Evolutionary conservation across 2,329 filamentous ascomycete species (phyloP).

Genomic region (Ramularia collo-cygni): DNA sequence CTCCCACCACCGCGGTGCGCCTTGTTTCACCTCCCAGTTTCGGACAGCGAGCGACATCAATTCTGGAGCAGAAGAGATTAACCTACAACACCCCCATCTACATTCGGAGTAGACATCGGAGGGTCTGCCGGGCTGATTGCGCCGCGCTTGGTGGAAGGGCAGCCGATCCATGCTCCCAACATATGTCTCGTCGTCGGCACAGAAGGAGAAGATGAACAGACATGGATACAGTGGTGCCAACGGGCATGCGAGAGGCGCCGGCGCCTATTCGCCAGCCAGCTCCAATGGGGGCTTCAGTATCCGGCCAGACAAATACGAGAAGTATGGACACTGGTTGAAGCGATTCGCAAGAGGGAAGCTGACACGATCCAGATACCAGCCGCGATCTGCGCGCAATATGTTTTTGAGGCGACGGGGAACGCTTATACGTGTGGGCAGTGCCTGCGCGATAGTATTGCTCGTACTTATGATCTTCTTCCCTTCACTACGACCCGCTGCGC

Average conservation of each 20-base stretch:
- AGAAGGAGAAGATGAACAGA: slow-evolving; percentile 71
- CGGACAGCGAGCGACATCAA: too few relatives aligned
- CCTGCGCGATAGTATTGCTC: slow-evolving; percentile 51
- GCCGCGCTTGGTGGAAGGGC: too few relatives aligned
- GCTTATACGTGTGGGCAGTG: slow-evolving; percentile 58
- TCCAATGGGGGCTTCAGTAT: slow-evolving; percentile 62
- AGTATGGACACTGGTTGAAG: slow-evolving; percentile 12
- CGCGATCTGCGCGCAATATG: slow-evolving; percentile 53
- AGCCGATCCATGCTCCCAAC: slow-evolving; percentile 50
- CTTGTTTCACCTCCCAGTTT: too few relatives aligned
- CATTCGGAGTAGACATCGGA: too few relatives aligned
- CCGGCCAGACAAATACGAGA: slow-evolving; percentile 73
- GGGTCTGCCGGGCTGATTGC: too few relatives aligned
- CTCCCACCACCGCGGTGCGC: too few relatives aligned
- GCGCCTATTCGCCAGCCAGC: slow-evolving; percentile 19
- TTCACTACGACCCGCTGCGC: slow-evolving; percentile 55
- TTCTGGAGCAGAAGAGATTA: too few relatives aligned
- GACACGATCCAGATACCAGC: slow-evolving; percentile 62
- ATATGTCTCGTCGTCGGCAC: slow-evolving; percentile 46
- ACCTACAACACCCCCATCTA: not conserved
- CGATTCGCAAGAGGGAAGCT: not conserved
- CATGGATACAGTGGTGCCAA: slow-evolving; percentile 68
- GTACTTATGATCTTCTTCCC: slow-evolving; percentile 67
- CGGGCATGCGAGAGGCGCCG: slow-evolving; percentile 49
- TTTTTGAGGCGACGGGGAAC: slow-evolving; percentile 67